Base-by-base conservation (phyloP, 2,329 filamentous ascomycete species). In the Pseudogymnoascus sp. region DNA sequence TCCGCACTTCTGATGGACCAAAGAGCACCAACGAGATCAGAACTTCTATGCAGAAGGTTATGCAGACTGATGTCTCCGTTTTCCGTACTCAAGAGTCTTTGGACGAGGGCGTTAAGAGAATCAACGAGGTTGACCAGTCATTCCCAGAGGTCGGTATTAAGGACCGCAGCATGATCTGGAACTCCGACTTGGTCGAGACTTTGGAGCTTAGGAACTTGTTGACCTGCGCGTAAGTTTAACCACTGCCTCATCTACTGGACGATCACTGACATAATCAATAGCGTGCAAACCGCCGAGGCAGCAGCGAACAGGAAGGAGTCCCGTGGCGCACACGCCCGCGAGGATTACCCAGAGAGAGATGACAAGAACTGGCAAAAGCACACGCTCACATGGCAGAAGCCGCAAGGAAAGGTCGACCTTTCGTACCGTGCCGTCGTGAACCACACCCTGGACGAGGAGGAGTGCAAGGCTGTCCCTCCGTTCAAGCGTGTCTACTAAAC, bases 141-240 rank as follows among this genome's bases (percentile, higher is more conserved):
- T 97, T 89, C 79, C 78, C 82, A 70, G 82, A 97, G 73, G 88
- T 97, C 70, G 91, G 91, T 73, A 97, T 91, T 80, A 96, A 96
- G 85, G 93, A 97, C 78, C 90, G 94, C 77, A 95, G 91, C 84
- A 97, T 97, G 93, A 97, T 97, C 82, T 97, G 93, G 93, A 97
- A 97, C 86, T 92, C 90, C 23, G 93, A 97, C 74, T 85, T 97
- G 39, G 91, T 96, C 66, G 93, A 97, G 84, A 96, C 93, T 6
- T 86, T 99, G 62, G 94, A 99, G 80, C 82, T 97, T 73, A 85
- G 92, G 73, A 99, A 99, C 78, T 78, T 99, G 72, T 81, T 99
- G 74, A 97, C 94, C 72, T 97, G 94, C 86, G 93, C 92, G 85
- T 91, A 87, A 80, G 88, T 73, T 30, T 19, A n/a, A 5, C 22